Conservation (phyloP, 2,329 filamentous ascomycete species). For the Colletotrichum lentis region DNA sequence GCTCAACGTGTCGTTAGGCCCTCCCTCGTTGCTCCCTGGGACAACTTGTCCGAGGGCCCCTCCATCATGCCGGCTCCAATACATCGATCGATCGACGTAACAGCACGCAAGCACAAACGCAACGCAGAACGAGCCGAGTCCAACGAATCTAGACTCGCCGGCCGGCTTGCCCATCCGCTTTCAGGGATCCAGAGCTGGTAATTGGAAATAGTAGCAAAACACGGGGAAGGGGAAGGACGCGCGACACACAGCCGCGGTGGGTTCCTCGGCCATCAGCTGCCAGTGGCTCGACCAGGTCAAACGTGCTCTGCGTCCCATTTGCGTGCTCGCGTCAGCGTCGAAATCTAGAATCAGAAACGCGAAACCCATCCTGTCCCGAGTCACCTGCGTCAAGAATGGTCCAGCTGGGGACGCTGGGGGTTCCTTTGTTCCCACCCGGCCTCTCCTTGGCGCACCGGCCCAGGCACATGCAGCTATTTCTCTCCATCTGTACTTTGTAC, state of each 20-base stretch:
- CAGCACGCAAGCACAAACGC: slow-evolving; percentile 7
- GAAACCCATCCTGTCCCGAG: slow-evolving; percentile 36
- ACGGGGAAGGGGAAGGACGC: slow-evolving; percentile 13
- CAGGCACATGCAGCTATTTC: slow-evolving; percentile 14
- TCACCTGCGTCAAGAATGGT: slow-evolving; percentile 31
- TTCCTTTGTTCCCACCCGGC: slow-evolving; percentile 12
- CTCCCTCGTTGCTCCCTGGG: background rate
- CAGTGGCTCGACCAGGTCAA: slow-evolving; percentile 28
- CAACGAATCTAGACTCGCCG: background rate
- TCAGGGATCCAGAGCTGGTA: slow-evolving; percentile 21
- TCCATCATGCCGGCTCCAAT: slow-evolving; percentile 19
- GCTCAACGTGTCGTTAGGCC: background rate
- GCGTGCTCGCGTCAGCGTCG: slow-evolving; percentile 35
- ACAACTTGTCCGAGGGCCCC: slow-evolving; percentile 4
- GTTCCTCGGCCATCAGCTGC: slow-evolving; percentile 33
- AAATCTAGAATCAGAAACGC: slow-evolving; percentile 38
- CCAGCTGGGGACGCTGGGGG: slow-evolving; percentile 16
- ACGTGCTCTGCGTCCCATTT: slow-evolving; percentile 35
- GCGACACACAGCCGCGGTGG: slow-evolving; percentile 22
- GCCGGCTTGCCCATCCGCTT: slow-evolving; percentile 15
- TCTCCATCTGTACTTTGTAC: background rate
- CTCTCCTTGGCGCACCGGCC: slow-evolving; percentile 17
- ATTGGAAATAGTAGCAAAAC: slow-evolving; percentile 34
- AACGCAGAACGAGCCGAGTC: background rate
- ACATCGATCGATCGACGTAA: slow-evolving; percentile 32